phyloP scores from a whole-genome alignment of 2,329 filamentous ascomycete genomes.

The Diaporthe citri region DNA sequence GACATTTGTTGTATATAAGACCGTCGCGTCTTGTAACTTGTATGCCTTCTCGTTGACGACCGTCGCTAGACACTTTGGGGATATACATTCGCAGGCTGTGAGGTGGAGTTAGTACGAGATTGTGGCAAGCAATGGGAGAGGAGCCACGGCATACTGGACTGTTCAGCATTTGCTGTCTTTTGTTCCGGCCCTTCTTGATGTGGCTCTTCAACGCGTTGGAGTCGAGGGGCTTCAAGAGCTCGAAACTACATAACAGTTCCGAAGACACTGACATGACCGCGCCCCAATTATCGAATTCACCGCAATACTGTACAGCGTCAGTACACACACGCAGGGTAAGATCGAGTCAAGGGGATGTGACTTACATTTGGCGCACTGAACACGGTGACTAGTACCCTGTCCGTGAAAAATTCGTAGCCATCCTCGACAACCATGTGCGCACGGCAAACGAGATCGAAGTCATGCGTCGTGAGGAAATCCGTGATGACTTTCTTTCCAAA shows the following conservation, averaged over 20 bases:
- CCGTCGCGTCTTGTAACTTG: slow-evolving; percentile 6
- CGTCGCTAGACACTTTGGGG: slow-evolving; percentile 40
- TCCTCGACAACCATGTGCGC: slow-evolving; percentile 99
- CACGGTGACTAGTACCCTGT: slow-evolving; percentile 93
- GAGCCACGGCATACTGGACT: slow-evolving; percentile 81
- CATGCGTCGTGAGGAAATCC: slow-evolving; percentile 92
- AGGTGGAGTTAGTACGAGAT: neutral
- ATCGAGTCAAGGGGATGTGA: slow-evolving; percentile 42
- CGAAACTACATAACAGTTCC: slow-evolving; percentile 95
- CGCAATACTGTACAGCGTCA: slow-evolving; percentile 79
- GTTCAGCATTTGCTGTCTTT: slow-evolving; percentile 94
- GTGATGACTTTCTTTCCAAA: slow-evolving; percentile 99
- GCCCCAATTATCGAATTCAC: slow-evolving; percentile 99
- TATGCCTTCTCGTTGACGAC: slow-evolving; percentile 11
- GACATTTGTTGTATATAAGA: slow-evolving; percentile 21
- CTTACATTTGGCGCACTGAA: slow-evolving; percentile 97
- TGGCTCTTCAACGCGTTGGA: slow-evolving; percentile 97
- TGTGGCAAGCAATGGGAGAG: neutral
- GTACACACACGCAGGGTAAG: slow-evolving; percentile 39
- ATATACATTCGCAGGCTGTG: slow-evolving; percentile 40
- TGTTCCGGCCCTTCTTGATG: slow-evolving; percentile 97
- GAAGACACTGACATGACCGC: slow-evolving; percentile 98
- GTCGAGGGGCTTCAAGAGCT: slow-evolving; percentile 94
- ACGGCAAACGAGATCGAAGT: slow-evolving; percentile 96
- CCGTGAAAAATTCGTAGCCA: slow-evolving; percentile 98